Evolutionary conservation across 2,329 filamentous ascomycete genomes (phyloP).

Genomic region (Chaetomium globosum): DNA sequence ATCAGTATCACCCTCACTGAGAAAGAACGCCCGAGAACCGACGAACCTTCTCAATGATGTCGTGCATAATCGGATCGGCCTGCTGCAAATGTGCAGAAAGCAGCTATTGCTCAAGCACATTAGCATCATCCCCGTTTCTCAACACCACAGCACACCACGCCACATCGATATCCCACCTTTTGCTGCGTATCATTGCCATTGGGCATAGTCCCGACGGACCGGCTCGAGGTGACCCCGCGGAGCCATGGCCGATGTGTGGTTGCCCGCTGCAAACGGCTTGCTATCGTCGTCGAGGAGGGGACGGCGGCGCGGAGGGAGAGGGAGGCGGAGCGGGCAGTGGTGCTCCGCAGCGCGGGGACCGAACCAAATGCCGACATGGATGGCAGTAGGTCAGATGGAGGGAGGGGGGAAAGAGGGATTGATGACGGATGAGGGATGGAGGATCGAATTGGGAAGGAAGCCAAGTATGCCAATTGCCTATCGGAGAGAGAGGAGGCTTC

Average conservation of each 20-base stretch:
- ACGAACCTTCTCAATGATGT: constrained; percentile 85
- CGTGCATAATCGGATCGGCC: constrained; percentile 82
- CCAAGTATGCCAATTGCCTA: constrained; percentile 10
- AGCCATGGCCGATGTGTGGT: constrained; percentile 18
- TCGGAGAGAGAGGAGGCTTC: not conserved
- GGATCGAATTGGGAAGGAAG: not conserved
- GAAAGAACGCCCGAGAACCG: rapidly evolving
- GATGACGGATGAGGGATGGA: not conserved
- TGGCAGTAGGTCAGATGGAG: constrained; percentile 37
- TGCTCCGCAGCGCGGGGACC: constrained; percentile 51
- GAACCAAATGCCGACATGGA: constrained; percentile 53
- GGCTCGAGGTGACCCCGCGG: constrained; percentile 37
- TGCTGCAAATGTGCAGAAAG: constrained; percentile 77
- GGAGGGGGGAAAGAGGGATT: not conserved
- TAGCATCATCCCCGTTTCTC: not conserved
- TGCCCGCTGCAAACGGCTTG: constrained; percentile 22
- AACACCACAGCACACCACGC: not conserved
- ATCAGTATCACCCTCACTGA: not conserved
- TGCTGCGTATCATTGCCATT: constrained; percentile 60
- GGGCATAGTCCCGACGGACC: constrained; percentile 53
- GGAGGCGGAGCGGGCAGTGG: constrained; percentile 44
- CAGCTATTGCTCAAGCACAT: constrained; percentile 62
- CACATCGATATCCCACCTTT: constrained; percentile 49
- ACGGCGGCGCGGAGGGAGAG: constrained; percentile 20
- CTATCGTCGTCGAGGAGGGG: not conserved